Conservation (phyloP, 495 filamentous ascomycete genomes). For the Aspergillus ellipticus region DNA sequence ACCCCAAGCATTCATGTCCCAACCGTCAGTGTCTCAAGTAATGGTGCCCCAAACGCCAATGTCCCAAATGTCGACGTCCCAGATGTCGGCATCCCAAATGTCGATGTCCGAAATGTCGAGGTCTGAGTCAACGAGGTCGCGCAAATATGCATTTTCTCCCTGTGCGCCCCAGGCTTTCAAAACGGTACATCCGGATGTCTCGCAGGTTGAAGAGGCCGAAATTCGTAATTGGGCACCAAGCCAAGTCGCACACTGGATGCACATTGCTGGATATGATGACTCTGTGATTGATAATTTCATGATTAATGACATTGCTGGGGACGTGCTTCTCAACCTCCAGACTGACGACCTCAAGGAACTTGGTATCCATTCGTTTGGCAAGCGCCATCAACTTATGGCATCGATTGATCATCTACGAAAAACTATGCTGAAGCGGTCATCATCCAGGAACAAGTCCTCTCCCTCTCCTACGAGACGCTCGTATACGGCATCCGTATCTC, state of each 20-base stretch:
- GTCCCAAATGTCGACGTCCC: not conserved
- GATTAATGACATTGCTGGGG: constrained; percentile 84
- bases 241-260: constrained; percentile 81
- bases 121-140: not conserved
- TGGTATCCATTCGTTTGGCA: constrained; percentile 88
- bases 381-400: constrained; percentile 79
- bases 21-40: too few species aligned
- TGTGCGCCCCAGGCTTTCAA: constrained; percentile 8
- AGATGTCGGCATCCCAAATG: not conserved
- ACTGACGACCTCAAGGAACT: constrained; percentile 93
- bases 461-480: not conserved
- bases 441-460: not conserved
- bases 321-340: constrained; percentile 79
- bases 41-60: not conserved
- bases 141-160: constrained; percentile 12
- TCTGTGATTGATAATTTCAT: constrained; percentile 77
- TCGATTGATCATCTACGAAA: constrained; percentile 71
- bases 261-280: constrained; percentile 64
- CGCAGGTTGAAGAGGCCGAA: constrained; percentile 9
- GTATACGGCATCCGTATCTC: constrained; percentile 25
- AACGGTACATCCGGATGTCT: constrained; percentile 16
- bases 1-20: too few species aligned
- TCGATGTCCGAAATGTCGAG: not conserved
- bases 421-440: constrained; percentile 36
- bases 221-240: constrained; percentile 22